Conservation (phyloP, 148 eudicot genomes). For the Cornus suecica region DNA sequence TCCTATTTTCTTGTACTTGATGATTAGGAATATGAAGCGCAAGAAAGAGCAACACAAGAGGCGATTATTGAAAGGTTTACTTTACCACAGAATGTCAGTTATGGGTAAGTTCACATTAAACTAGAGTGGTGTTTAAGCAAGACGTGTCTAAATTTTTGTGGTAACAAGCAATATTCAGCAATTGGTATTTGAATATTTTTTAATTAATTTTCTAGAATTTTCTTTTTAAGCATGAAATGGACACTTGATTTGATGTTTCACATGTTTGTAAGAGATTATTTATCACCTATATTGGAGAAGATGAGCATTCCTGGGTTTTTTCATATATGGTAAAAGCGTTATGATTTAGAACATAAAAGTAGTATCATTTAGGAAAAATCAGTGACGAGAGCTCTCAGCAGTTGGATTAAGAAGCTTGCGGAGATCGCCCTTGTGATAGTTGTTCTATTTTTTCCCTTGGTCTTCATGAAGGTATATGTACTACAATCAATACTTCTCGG, state of each 20-base stretch:
- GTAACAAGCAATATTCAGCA: background rate
- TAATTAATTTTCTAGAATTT: too few species aligned
- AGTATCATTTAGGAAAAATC: background rate
- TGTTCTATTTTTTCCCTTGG: background rate
- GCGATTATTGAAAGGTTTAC: conserved; percentile 55
- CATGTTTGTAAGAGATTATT: background rate
- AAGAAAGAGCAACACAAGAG: conserved; percentile 75
- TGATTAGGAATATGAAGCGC: conserved; percentile 74
- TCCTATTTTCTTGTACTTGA: conserved; percentile 9
- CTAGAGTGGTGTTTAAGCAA: background rate
- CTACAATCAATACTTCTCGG: background rate
- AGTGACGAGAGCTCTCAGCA: too few species aligned
- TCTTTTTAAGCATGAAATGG: background rate
- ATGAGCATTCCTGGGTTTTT: background rate
- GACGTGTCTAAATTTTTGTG: background rate
- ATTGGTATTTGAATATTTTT: background rate
- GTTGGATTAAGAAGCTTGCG: too few species aligned
- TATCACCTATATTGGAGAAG: background rate
- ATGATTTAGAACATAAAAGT: background rate
- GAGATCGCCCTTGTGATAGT: too few species aligned
- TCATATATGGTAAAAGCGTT: background rate
- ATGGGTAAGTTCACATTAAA: conserved; percentile 50
- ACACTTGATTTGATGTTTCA: background rate
- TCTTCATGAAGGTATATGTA: background rate
- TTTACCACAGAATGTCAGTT: conserved; percentile 64